Evolutionary conservation across 225 moss, liverwort and hornwort genomes (phyloP).

Genomic region (Rhytidiadelphus loreus): DNA sequence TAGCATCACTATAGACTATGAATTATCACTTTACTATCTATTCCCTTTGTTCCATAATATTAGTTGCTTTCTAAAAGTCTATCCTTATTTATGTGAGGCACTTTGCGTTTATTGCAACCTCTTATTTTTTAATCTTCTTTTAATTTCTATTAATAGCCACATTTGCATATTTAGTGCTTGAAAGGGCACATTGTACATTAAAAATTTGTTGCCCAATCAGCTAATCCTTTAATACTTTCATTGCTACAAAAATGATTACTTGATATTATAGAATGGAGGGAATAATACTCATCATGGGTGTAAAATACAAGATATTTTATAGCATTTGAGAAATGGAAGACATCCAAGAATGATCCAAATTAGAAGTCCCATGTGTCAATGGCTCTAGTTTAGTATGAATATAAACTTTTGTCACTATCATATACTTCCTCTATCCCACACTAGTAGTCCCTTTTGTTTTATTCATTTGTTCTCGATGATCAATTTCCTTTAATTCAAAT

Average conservation of each 20-base stretch:
- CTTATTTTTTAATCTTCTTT: not conserved
- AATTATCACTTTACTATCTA: not conserved
- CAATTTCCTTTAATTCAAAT: too few species aligned
- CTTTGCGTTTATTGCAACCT: not conserved
- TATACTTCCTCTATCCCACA: too few species aligned
- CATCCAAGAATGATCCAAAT: too few species aligned
- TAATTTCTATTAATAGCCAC: not conserved
- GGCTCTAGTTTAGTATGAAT: too few species aligned
- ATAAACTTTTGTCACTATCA: too few species aligned
- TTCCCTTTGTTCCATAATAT: rapidly evolving
- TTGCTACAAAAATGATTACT: not conserved
- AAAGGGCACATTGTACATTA: not conserved
- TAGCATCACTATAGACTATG: not conserved
- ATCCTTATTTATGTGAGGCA: not conserved
- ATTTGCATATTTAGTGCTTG: not conserved
- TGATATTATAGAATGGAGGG: rapidly evolving
- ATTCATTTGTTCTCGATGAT: too few species aligned
- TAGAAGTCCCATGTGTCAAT: not conserved
- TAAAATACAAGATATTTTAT: too few species aligned
- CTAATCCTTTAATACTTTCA: not conserved
- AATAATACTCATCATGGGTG: not conserved
- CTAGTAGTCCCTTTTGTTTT: too few species aligned
- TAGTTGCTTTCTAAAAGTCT: not conserved
- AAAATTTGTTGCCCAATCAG: not conserved
- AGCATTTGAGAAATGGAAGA: too few species aligned